phyloP scores from a whole-genome alignment of 306 rosid genomes.

The Rosa lucieae region DNA sequence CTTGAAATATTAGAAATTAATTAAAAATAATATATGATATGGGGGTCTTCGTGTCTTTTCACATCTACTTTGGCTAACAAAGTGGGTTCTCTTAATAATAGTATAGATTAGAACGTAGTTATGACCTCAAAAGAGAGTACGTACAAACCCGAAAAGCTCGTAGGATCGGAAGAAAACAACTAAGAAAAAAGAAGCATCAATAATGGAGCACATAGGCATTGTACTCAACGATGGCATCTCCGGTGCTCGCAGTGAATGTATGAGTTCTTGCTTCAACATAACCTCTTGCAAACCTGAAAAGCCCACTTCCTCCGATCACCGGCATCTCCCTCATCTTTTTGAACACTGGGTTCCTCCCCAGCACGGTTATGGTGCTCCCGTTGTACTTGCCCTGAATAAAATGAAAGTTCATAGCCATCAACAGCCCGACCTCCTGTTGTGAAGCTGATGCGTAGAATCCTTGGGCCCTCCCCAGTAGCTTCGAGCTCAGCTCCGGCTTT shows the following conservation, averaged over 20 bases:
- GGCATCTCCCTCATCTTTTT: constrained; percentile 69
- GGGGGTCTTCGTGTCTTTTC: too few relatives aligned
- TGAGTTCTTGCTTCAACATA: constrained; percentile 55
- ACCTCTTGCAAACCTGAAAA: constrained; percentile 70
- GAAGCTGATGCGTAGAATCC: constrained; percentile 61
- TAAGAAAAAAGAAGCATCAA: constrained; percentile 1
- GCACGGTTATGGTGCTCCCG: constrained; percentile 61
- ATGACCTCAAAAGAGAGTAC: background rate
- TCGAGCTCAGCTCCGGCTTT: constrained; percentile 33
- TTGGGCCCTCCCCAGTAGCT: constrained; percentile 42
- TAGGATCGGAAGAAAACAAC: background rate
- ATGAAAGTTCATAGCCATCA: constrained; percentile 72
- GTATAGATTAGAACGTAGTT: background rate
- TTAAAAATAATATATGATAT: too few relatives aligned
- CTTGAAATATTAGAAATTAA: too few relatives aligned
- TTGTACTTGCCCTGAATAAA: constrained; percentile 62
- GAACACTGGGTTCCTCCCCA: constrained; percentile 61
- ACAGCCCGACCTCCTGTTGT: constrained; percentile 35
- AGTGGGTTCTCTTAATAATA: too few relatives aligned
- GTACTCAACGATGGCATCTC: constrained; percentile 61
- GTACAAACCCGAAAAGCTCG: background rate
- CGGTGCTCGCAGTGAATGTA: constrained; percentile 13
- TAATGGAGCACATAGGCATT: constrained; percentile 48
- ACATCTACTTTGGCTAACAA: too few relatives aligned
- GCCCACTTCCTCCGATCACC: constrained; percentile 76